Percentiles rank a stretch among this genome's conserved stretches.
Evolutionary conservation across 192 early-diverging fungal species (phyloP).

Genomic region (Phlyctochytrium planicorne): DNA sequence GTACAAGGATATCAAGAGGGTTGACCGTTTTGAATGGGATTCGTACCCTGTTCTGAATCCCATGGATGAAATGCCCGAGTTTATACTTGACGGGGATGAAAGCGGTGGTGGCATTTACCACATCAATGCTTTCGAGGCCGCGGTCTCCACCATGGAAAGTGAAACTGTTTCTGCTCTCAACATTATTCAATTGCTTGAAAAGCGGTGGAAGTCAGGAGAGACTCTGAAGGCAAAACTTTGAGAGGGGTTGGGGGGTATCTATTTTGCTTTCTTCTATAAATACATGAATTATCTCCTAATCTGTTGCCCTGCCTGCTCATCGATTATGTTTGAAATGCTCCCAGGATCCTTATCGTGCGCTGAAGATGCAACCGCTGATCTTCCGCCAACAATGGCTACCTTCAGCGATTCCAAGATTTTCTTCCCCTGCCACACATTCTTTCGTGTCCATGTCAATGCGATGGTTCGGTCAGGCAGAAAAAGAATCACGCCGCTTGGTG

Average conservation of each 20-base stretch:
- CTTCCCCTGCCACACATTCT: too few relatives aligned
- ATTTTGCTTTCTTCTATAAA: too few relatives aligned
- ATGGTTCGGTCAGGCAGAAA: too few relatives aligned
- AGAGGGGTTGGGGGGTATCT: not conserved
- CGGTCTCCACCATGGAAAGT: slow-evolving; percentile 71
- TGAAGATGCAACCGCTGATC: too few relatives aligned
- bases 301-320: too few relatives aligned
- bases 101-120: slow-evolving; percentile 51
- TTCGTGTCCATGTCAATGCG: too few relatives aligned
- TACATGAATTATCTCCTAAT: too few relatives aligned
- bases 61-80: slow-evolving; percentile 14
- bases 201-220: slow-evolving; percentile 5
- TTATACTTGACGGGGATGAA: slow-evolving; percentile 29
- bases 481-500: too few relatives aligned
- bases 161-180: slow-evolving; percentile 58
- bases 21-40: slow-evolving; percentile 55
- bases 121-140: slow-evolving; percentile 58
- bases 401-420: too few relatives aligned
- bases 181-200: slow-evolving; percentile 47
- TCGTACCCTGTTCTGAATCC: slow-evolving; percentile 57
- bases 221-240: not conserved
- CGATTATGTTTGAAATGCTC: too few relatives aligned
- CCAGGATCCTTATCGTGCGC: too few relatives aligned
- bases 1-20: slow-evolving; percentile 47
- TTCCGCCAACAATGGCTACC: too few relatives aligned